These are phyloP conservation scores for Saxophila tyrrhenica DNA, from an alignment of 495 filamentous ascomycete genomes.

Conservation along the genomic window DNA sequence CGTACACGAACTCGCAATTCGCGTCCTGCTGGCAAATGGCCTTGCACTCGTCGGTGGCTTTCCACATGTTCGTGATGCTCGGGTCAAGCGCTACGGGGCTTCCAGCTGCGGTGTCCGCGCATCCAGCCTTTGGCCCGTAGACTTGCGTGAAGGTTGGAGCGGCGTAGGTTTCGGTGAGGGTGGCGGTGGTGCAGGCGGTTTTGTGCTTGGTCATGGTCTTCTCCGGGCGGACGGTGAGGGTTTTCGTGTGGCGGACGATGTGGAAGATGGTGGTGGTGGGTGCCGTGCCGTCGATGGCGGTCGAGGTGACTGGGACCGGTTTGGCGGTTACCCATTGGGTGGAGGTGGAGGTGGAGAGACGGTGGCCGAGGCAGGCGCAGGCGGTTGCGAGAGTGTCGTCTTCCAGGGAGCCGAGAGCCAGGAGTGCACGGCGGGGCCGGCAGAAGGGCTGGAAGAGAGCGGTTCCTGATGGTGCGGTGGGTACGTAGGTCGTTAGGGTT, in stretches of 20 bases:
- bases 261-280: neutral
- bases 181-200: neutral
- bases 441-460: neutral
- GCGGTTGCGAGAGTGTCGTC: neutral
- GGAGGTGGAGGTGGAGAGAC: neutral
- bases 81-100: neutral
- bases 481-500: neutral
- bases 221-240: neutral
- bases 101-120: neutral
- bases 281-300: neutral
- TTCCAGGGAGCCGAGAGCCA: neutral
- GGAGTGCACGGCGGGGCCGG: neutral
- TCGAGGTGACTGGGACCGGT: neutral
- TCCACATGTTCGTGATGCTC: neutral
- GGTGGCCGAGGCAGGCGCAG: conserved; percentile 3
- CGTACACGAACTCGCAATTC: neutral
- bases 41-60: conserved; percentile 1
- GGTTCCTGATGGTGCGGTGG: neutral
- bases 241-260: neutral
- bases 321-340: neutral
- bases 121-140: conserved; percentile 2
- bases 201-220: neutral
- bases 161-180: neutral
- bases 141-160: conserved; percentile 6
- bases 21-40: conserved; percentile 1